Base-by-base conservation (phyloP, 2,329 filamentous ascomycete genomes). In the Aspergillus hiratsukae region DNA sequence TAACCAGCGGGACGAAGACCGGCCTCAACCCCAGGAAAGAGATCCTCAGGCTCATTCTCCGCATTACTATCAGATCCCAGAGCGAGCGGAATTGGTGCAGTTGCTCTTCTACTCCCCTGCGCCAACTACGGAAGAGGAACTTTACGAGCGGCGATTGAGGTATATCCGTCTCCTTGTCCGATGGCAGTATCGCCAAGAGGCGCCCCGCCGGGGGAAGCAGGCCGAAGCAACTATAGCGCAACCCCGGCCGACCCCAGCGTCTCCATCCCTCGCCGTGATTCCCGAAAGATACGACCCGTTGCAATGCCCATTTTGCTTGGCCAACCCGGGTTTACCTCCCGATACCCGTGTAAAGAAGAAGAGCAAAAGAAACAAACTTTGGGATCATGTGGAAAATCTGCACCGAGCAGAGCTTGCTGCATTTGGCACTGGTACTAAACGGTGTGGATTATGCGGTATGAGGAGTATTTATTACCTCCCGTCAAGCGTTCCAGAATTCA, bases 361-460 rank as follows among this genome's bases (percentile, higher is more conserved):
- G 54, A 49, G 41, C 45, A 56, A 59, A 31, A 53, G 5, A n/a
- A 62, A 64, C 48, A 64, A 57, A 29, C 51, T 62, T 3, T 64
- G 53, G 60, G 51, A 62, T 53, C 53, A 64, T 52, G 43, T 64
- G 9, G 60, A 64, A 48, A 62, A 53, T 5, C 45, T 61, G 21
- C 55, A 64, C 23, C 11, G 43, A n/a, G 19, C 41, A 21, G 56
- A 62, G 48, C 60, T 62, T 27, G 46, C 59, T 23, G 60, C 41
- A 37, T 64, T 57, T 53, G 14, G 53, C 19, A 31, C 43, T 19
- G 49, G 54, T 27, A 57, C 17, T 54, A 31, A 27, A 11, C 31
- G 8, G 21, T 57, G 41, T 54, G 41, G 58, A n/a, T 31, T 59
- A 55, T 59, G 40, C 19, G 25, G 52, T 5, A 51, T 57, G 41